Evolutionary conservation across 305 asterid species (phyloP), one percentile per base, ranked within the genome.

Genomic region (Fraxinus xanthoxyloides): DNA sequence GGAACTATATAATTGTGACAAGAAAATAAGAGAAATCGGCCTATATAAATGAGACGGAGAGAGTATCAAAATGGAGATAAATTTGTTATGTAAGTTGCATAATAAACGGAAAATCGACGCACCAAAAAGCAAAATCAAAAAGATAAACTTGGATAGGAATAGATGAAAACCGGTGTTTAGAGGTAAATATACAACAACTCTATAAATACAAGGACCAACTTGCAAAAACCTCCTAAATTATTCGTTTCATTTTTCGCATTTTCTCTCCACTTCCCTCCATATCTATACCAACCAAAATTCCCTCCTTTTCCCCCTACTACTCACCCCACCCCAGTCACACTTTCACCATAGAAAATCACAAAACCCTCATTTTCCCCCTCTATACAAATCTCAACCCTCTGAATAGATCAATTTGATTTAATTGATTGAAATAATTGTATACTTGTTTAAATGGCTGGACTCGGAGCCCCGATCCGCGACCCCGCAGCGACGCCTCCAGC

Each of bases 241-340:
- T 54, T 59, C 36, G 24, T 81, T 89, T 84, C 81, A 72, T 79
- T 77, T 83, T 75, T 75, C 84, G 87, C 83, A 34, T 87, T 80
- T 79, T 82, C 80, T 30, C 83, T 54, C 78, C 76, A 75, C 89
- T 95, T 95, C 98, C 99, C 99, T 94, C 98, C 99, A 95, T 94
- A 92, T 87, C 93, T 86, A 87, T 92, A 92, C 94, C 92, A 94
- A 93, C 96, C 89, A 95, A 94, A 93, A 89, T 93, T 94, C 94
- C 97, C 97, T 93, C 97, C 56, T 43, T 43, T 15, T 4, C 51
- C 17, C 51, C 15, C 40, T 40, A 9, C 46, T 51, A 5, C 97
- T 92, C 97, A 89, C 93, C 82, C 34, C 36, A 10, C 38, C 24
- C 31, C 43, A 30, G 26, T 31, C 75, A 70, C 23, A 31, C 26